Conservation (phyloP, 2,329 filamentous ascomycete species). For the Neopestalotiopsis sp. region DNA sequence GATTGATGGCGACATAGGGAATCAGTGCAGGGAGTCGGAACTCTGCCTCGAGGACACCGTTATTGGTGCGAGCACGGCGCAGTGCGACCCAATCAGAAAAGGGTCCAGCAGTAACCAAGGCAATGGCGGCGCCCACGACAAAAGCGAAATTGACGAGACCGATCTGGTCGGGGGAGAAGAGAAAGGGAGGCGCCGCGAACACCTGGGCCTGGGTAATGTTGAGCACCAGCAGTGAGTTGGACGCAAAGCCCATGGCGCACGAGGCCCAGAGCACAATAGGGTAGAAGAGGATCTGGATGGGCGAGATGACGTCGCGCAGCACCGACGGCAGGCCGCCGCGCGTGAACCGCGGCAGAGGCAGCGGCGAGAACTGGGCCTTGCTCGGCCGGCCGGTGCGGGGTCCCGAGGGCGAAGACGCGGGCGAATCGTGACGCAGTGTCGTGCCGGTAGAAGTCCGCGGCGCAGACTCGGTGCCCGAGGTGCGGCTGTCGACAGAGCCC, state of each 20-base stretch:
- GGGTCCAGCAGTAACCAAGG: slow-evolving; percentile 46
- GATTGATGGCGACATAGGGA: slow-evolving; percentile 47
- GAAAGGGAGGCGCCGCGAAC: slow-evolving; percentile 50
- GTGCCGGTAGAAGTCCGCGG: not conserved
- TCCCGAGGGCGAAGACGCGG: not conserved
- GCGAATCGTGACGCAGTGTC: not conserved
- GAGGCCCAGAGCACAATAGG: slow-evolving; percentile 38
- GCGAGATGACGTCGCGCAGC: slow-evolving; percentile 34
- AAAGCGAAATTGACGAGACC: slow-evolving; percentile 55
- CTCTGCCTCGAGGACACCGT: slow-evolving; percentile 51
- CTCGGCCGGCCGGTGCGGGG: slow-evolving; percentile 22
- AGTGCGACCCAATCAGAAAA: slow-evolving; percentile 49
- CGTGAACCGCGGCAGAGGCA: slow-evolving; percentile 30
- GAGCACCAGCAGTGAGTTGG: slow-evolving; percentile 49
- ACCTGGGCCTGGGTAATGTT: slow-evolving; percentile 56
- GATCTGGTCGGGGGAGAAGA: slow-evolving; percentile 47
- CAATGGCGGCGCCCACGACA: slow-evolving; percentile 44
- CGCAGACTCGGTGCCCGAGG: not conserved
- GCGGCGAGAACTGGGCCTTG: slow-evolving; percentile 31
- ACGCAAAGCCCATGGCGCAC: slow-evolving; percentile 34
- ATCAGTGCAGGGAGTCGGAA: slow-evolving; percentile 48
- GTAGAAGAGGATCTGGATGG: slow-evolving; percentile 33
- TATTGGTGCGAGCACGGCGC: slow-evolving; percentile 42
- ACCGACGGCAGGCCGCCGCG: slow-evolving; percentile 23
- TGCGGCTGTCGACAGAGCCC: not conserved